phyloP scores from a whole-genome alignment of 225 moss, liverwort and hornwort genomes.

The Polytrichum formosum region DNA sequence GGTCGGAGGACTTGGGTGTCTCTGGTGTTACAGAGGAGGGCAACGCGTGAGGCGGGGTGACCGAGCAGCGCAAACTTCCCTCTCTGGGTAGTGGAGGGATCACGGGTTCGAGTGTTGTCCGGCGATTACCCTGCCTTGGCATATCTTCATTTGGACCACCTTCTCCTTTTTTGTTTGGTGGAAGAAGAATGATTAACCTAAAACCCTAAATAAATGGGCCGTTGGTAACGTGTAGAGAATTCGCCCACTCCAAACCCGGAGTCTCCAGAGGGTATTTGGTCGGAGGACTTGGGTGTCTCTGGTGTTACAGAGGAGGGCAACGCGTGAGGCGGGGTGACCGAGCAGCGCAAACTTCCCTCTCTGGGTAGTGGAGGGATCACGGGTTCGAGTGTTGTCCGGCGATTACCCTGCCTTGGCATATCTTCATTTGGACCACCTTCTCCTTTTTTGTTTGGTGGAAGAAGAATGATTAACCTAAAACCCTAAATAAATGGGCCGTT shows the following conservation, averaged over 20 bases:
- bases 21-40: constrained; percentile 11
- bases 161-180: not conserved
- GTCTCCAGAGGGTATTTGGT: not conserved
- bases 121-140: constrained; percentile 16
- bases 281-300: not conserved
- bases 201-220: too few relatives aligned
- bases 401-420: constrained; percentile 13
- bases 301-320: constrained; percentile 18
- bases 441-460: not conserved
- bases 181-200: too few relatives aligned
- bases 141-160: not conserved
- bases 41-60: constrained; percentile 37
- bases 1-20: not conserved
- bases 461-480: too few relatives aligned
- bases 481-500: constrained; percentile 23
- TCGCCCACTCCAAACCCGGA: constrained; percentile 28
- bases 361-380: constrained; percentile 34
- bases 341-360: constrained; percentile 4
- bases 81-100: constrained; percentile 36
- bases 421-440: not conserved
- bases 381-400: constrained; percentile 19
- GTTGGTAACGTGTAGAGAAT: constrained; percentile 1
- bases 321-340: constrained; percentile 33
- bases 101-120: constrained; percentile 21
- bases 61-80: not conserved